phyloP scores from a whole-genome alignment of 352 stramenopile species.

The Phytophthora aleatoria region DNA sequence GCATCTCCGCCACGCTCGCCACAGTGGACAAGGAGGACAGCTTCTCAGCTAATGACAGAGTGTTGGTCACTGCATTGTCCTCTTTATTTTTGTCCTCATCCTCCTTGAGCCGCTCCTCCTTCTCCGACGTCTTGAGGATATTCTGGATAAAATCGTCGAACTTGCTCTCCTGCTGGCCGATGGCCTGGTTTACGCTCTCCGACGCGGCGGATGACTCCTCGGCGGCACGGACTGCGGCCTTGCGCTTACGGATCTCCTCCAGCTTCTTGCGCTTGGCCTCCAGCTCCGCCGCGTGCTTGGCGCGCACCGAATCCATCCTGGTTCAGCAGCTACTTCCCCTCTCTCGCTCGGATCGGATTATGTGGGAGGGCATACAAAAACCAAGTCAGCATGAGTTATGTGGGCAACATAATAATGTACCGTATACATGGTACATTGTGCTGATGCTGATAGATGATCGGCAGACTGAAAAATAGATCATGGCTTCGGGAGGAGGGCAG shows the following conservation, averaged over 20 bases:
- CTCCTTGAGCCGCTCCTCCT: constrained; percentile 23
- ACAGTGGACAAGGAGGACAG: constrained; percentile 78
- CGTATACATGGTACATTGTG: background rate
- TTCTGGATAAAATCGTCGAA: constrained; percentile 90
- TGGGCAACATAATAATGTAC: background rate
- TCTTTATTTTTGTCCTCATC: constrained; percentile 12
- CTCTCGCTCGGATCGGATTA: constrained; percentile 5
- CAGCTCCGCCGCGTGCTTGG: constrained; percentile 85
- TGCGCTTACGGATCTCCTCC: constrained; percentile 89
- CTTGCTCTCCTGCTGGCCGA: constrained; percentile 74
- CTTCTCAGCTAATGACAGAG: constrained; percentile 79
- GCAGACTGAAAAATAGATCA: background rate
- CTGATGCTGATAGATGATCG: constrained; percentile 10
- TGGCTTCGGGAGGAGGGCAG: background rate
- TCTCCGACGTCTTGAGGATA: constrained; percentile 70
- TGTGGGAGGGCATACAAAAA: constrained; percentile 5
- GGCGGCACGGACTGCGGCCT: constrained; percentile 63
- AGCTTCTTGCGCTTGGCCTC: constrained; percentile 90
- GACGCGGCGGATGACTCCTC: constrained; percentile 48
- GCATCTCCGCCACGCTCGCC: constrained; percentile 72
- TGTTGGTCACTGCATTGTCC: constrained; percentile 38
- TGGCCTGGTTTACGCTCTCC: constrained; percentile 59
- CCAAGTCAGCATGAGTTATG: background rate
- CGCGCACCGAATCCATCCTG: constrained; percentile 72
- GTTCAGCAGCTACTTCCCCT: constrained; percentile 3